phyloP scores from a whole-genome alignment of 1,139 yeast species.

The Kazachstania sp. region DNA sequence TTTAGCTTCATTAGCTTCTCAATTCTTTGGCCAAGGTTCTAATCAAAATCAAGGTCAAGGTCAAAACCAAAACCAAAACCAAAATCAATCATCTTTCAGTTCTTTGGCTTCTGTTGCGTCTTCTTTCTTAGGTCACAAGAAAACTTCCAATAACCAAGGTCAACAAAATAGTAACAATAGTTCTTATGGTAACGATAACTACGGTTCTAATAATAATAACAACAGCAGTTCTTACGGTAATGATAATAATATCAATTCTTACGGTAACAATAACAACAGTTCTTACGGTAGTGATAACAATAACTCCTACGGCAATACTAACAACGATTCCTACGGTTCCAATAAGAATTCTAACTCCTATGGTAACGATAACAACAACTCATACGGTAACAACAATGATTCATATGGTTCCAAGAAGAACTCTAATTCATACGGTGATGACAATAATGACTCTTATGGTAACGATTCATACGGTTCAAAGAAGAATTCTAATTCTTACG shows the following conservation, averaged over 20 bases:
- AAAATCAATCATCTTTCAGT: constrained; percentile 5
- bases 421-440: background rate
- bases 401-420: background rate
- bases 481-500: background rate
- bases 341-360: background rate
- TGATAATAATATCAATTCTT: too few species aligned
- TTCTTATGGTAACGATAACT: background rate
- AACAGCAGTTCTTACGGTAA: background rate
- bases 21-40: constrained; percentile 15
- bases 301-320: background rate
- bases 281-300: background rate
- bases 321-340: background rate
- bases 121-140: constrained; percentile 3
- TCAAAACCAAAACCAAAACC: background rate
- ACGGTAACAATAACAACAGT: background rate
- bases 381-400: background rate
- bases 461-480: background rate
- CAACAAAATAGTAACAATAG: background rate
- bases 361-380: background rate
- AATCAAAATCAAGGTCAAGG: constrained; percentile 2
- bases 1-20: constrained; percentile 21
- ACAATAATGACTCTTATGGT: background rate
- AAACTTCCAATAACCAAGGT: constrained; percentile 1
- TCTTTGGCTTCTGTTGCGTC: constrained; percentile 8
- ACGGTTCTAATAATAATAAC: background rate